Evolutionary conservation across 495 filamentous ascomycete species (phyloP).

Genomic region (Darksidea phi): DNA sequence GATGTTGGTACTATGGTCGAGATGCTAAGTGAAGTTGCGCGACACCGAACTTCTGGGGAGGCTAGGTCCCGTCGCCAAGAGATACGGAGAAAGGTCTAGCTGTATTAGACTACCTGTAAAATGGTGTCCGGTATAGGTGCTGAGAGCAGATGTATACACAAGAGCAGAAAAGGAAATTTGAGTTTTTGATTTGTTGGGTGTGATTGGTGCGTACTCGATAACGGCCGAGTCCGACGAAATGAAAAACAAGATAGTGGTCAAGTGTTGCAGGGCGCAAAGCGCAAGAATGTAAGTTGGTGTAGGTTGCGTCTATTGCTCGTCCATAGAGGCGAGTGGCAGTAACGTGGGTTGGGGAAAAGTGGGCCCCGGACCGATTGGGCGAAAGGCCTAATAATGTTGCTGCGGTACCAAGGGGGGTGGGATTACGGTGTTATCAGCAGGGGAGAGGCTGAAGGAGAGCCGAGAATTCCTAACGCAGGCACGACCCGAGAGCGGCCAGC

Average conservation of each 20-base stretch:
- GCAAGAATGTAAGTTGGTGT: slow-evolving; percentile 31
- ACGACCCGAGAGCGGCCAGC: slow-evolving; percentile 4
- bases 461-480: not conserved
- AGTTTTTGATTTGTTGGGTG: not conserved
- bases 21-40: not conserved
- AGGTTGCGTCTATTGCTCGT: not conserved
- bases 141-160: not conserved
- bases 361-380: slow-evolving; percentile 3
- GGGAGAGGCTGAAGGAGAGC: not conserved
- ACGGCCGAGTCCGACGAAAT: slow-evolving; percentile 12
- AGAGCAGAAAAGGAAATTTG: slow-evolving; percentile 5
- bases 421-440: slow-evolving; percentile 3
- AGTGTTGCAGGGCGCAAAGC: slow-evolving; percentile 39
- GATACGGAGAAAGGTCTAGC: not conserved
- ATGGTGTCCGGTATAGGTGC: not conserved
- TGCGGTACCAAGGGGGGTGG: not conserved
- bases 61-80: not conserved
- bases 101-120: not conserved
- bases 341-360: not conserved
- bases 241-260: slow-evolving; percentile 26
- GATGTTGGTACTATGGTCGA: not conserved
- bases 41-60: not conserved
- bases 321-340: slow-evolving; percentile 12
- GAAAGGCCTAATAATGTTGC: not conserved
- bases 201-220: not conserved